phyloP scores from a whole-genome alignment of 805 yeast species.

The Candida rishiriensis region DNA sequence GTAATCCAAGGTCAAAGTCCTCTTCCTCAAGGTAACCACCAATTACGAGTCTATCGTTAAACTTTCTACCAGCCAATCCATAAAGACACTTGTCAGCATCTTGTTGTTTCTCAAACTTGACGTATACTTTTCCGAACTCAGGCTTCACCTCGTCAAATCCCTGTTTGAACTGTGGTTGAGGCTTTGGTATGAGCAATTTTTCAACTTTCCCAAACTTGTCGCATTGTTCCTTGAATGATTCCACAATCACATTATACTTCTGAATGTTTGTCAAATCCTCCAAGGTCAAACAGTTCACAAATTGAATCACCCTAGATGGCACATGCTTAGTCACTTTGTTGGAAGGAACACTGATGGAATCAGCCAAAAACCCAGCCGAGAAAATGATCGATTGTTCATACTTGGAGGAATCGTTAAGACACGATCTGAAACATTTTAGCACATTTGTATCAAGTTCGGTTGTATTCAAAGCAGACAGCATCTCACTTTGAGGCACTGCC shows the following conservation, averaged over 20 bases:
- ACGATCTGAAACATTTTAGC: slow-evolving; percentile 35
- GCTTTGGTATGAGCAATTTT: slow-evolving; percentile 59
- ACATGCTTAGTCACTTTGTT: slow-evolving; percentile 16
- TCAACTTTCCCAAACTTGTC: slow-evolving; percentile 47
- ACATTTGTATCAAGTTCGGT: slow-evolving; percentile 33
- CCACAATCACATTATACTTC: slow-evolving; percentile 43
- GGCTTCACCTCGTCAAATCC: slow-evolving; percentile 39
- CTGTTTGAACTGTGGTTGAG: slow-evolving; percentile 34
- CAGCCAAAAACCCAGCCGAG: slow-evolving; percentile 17
- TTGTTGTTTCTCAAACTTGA: slow-evolving; percentile 52
- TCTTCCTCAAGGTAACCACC: slow-evolving; percentile 56
- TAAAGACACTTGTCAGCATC: slow-evolving; percentile 50
- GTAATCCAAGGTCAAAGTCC: slow-evolving; percentile 46
- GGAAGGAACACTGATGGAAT: slow-evolving; percentile 6
- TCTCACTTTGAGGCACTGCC: slow-evolving; percentile 20
- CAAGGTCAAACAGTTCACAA: slow-evolving; percentile 62
- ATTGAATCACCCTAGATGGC: slow-evolving; percentile 48
- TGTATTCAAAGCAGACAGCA: slow-evolving; percentile 31
- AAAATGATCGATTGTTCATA: slow-evolving; percentile 21
- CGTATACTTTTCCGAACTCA: slow-evolving; percentile 69
- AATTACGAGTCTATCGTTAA: slow-evolving; percentile 64
- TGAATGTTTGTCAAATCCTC: slow-evolving; percentile 54
- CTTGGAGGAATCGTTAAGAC: slow-evolving; percentile 26
- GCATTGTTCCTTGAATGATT: slow-evolving; percentile 50
- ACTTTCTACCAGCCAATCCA: slow-evolving; percentile 59